Evolutionary conservation across 148 eudicot species (phyloP), one percentile per base, ranked within the genome.

Genomic region (Mesembryanthemum crystallinum): DNA sequence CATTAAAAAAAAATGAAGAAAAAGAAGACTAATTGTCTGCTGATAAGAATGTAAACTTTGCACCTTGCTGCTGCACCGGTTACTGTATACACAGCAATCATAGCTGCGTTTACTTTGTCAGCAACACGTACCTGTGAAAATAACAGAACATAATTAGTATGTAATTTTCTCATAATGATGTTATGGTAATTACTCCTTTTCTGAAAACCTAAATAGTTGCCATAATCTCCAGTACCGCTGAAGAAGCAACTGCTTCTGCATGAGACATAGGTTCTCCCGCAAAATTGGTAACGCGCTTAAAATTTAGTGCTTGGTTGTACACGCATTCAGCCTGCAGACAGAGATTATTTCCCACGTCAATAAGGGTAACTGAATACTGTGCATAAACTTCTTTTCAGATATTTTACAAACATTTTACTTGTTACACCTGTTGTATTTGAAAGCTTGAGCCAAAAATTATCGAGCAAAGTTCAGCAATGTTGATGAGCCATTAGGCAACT

Each of bases 41-140:
- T 13, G 9, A 73, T 24, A 66, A 29, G 42, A 39, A 21, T 1
- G 20, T 21, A 7, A n/a, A 67, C n/a, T 20, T 47, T 71, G 39
- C 65, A 88, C 91, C 92, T 85, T 65, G 88, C 89, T 65, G 89
- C 92, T 77, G 78, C 72, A 11, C 92, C 92, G 17, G 92, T 83
- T 33, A 88, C 77, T 23, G 92, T 88, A 77, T 85, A 88, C 58
- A 85, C 88, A 9, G 85, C 79, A 51, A 88, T 83, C 79, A 87
- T 80, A n/a, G 92, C 81, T 23, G 92, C 92, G 69, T 81, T 87
- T 27, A 81, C 89, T 73, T 74, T 83, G 21, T 75, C 73, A 49
- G 89, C 92, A 69, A 84, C 69, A 18, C 83, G 82, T 60, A 86
- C 91, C 91, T 88, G 71, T 67, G 47, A 30, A 77, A 42, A 69